Evolutionary conservation across 495 filamentous ascomycete species (phyloP), one percentile per base, ranked within the genome.

Genomic region (Pseudevernia furfuracea): DNA sequence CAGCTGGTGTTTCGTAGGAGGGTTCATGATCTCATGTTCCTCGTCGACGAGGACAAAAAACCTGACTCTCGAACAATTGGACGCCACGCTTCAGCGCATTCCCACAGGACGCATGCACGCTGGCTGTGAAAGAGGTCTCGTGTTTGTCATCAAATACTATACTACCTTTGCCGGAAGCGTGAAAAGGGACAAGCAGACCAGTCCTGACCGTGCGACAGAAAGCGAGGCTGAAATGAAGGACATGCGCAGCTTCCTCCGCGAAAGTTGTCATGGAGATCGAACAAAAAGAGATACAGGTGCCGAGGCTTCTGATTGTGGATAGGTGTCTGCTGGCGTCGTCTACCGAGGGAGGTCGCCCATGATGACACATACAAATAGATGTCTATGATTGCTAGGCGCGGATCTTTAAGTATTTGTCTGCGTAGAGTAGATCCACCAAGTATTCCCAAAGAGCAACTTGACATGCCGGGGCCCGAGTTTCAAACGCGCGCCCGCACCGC

Each of bases 1-100:
- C 84, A 2, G 82, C 74, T 80, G 83, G 73, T 85, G 83, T 73
- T 49, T 84, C 8, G 65, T 84, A n/a, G 82, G 81, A 30, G 84
- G 80, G 77, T 63, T 82, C 46, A 68, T 83, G 64, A 80, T 85
- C 25, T 74, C 84, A 63, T n/a, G n/a, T 70, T 81, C 34, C 82
- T 83, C 65, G 78, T 85, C 11, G 80, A 80, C 3, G 82, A 85
- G n/a, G 70, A 84, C 83, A 7, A 86, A 84, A 14, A 85, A 83
- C 46, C 70, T 82, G 37, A 77, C 79, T 25, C 72, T 82, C 23
- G 80, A 82, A 71, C 76, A 73, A 65, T 74, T 81, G 67, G 80
- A 81, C 48, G 57, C n/a, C 58, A 44, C 60, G 72, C 2, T 74
- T 73, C 63, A 66, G 53, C n/a, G n/a, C 55, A 62, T 65, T 44